These are phyloP conservation scores for Nannochloropsis oceanica DNA, from an alignment of 108 stramenopile genomes.

Conservation along the genomic window DNA sequence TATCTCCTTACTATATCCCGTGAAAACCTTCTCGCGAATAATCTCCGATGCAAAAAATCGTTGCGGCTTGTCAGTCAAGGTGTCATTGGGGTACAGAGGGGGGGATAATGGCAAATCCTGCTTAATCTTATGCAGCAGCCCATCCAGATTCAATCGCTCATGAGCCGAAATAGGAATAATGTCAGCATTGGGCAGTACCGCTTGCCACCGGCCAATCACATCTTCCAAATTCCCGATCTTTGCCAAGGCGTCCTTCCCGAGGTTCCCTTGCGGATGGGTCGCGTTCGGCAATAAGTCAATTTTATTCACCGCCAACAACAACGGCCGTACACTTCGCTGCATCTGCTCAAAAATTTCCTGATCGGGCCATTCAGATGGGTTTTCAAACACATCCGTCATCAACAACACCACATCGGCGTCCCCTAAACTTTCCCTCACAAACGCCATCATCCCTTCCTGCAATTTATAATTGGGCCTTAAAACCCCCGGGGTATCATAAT, in stretches of 20 bases:
- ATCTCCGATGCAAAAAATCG: constrained; percentile 35
- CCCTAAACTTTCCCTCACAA: constrained; percentile 15
- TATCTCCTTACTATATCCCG: constrained; percentile 30
- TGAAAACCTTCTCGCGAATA: constrained; percentile 38
- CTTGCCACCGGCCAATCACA: constrained; percentile 5
- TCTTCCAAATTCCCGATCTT: constrained; percentile 17
- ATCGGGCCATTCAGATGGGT: constrained; percentile 11
- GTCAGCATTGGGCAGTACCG: constrained; percentile 1
- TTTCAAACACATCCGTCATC: constrained; percentile 29
- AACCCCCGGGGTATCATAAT: constrained; percentile 38
- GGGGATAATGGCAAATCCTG: constrained; percentile 14
- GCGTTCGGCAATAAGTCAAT: background rate
- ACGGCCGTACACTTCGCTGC: background rate
- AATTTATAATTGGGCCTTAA: constrained; percentile 26
- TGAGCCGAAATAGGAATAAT: constrained; percentile 15
- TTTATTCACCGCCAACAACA: constrained; percentile 36
- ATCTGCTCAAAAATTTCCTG: constrained; percentile 16
- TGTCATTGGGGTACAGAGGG: constrained; percentile 16
- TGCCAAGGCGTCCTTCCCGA: constrained; percentile 1
- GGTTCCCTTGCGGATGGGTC: background rate
- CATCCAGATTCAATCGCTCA: constrained; percentile 1
- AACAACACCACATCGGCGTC: constrained; percentile 32
- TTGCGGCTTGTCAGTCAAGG: constrained; percentile 24
- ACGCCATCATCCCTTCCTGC: constrained; percentile 35
- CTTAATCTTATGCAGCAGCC: background rate